Evolutionary conservation across 805 yeast species (phyloP).

Genomic region (Kodamaea neixiangensis): DNA sequence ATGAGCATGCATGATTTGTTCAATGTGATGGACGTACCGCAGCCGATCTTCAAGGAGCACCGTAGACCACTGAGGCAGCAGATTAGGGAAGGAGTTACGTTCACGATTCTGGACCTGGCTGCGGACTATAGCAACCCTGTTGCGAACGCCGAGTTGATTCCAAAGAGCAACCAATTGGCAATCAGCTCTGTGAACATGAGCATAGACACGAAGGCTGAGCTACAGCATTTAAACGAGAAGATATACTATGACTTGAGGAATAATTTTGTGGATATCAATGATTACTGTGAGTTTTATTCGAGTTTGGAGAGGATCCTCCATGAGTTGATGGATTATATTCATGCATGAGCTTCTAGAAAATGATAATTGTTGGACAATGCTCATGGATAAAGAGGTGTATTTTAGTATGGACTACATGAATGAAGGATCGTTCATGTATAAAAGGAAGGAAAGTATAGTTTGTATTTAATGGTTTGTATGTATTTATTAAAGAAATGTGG

Average conservation of each 20-base stretch:
- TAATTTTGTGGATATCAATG: slow-evolving; percentile 46
- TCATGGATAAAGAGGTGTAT: not conserved
- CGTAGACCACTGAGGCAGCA: slow-evolving; percentile 1
- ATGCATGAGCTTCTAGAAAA: slow-evolving; percentile 8
- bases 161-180: slow-evolving; percentile 10
- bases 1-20: slow-evolving; percentile 44
- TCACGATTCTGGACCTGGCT: not conserved
- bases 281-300: slow-evolving; percentile 45
- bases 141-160: slow-evolving; percentile 5
- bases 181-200: slow-evolving; percentile 7
- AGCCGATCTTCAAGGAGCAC: slow-evolving; percentile 24
- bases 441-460: too few species aligned
- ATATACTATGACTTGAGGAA: slow-evolving; percentile 42
- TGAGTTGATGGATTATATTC: slow-evolving; percentile 42
- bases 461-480: too few species aligned
- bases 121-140: slow-evolving; percentile 4
- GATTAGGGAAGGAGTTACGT: not conserved
- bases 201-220: slow-evolving; percentile 25
- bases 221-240: slow-evolving; percentile 37
- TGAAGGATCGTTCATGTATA: too few species aligned
- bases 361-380: too few species aligned
- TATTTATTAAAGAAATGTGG: too few species aligned
- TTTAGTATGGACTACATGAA: too few species aligned
- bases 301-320: slow-evolving; percentile 42
- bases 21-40: slow-evolving; percentile 46